Base-by-base conservation (phyloP, 768 basidiomycete species). In the Pulveroboletus sp. region DNA sequence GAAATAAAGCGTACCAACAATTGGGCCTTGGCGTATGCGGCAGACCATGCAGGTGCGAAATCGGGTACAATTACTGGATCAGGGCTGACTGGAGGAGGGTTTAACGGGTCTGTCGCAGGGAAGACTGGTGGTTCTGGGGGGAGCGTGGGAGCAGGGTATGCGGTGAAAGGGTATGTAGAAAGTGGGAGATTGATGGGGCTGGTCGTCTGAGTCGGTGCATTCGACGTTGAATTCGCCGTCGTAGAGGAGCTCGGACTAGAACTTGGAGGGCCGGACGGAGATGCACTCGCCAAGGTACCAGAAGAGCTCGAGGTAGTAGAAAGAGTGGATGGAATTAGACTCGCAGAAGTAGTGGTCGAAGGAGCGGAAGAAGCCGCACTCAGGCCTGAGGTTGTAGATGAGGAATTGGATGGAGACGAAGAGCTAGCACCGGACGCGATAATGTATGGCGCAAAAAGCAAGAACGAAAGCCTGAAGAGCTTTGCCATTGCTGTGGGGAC, bases 101-200 rank as follows among this genome's bases (percentile, higher is more conserved):
- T 66, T 17, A 67, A 67, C 1, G 85, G 85, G 51, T 82, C 76
- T 4, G 76, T 74, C 10, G 70, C 66, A 10, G 80, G 79, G 60
- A 77, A 86, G 5, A 79, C 64, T 8, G 76, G 76, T 0, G 78
- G 72, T 43, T 80, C 66, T 7, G 86, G 74, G 0, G 68, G 56
- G 46, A 80, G 75, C 1, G 79, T 76, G 14, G 86, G 83, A 13
- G 78, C 72, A 2, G 85, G 82, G 71, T 78, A 85, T 4, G 83
- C 76, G 12, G 75, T 67, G 72, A 86, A 85, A 2, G 74, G 55
- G 45, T 73, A 72, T 0, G 63, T 55, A 17, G 72, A 65, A 41
- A 76, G 70, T 13, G 77, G 74, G 27, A 74, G 42, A 22, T 65
- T 70, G 13, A 63, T 46, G 39, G 60, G 31, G n/a, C n/a, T n/a